phyloP scores from a whole-genome alignment of 2,329 filamentous ascomycete genomes.

The Fusarium penzigii region DNA sequence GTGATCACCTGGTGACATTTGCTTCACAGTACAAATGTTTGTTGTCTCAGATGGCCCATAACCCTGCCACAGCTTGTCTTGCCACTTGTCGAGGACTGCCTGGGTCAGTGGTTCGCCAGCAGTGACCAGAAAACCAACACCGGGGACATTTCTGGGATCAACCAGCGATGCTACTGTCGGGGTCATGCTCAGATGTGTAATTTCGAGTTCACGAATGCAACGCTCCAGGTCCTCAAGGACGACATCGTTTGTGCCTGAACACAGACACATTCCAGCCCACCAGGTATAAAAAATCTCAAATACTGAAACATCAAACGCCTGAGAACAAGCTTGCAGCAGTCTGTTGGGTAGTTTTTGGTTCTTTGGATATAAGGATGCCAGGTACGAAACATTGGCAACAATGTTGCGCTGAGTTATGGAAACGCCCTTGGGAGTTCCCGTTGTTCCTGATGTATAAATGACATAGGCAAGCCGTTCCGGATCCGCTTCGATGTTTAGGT shows the following conservation, averaged over 20 bases:
- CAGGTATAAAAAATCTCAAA: conserved; percentile 91
- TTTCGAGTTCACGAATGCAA: conserved; percentile 60
- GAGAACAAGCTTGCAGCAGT: conserved; percentile 81
- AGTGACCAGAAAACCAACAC: conserved; percentile 74
- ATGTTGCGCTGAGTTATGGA: conserved; percentile 76
- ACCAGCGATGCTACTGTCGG: conserved; percentile 82
- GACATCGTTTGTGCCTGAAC: conserved; percentile 71
- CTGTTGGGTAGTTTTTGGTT: conserved; percentile 44
- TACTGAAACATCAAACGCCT: conserved; percentile 84
- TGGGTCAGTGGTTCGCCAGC: conserved; percentile 79
- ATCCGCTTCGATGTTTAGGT: conserved; percentile 41
- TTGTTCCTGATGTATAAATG: conserved; percentile 83
- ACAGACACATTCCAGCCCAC: conserved; percentile 76
- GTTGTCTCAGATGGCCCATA: conserved; percentile 87
- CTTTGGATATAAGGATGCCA: conserved; percentile 67
- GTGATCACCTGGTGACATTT: conserved; percentile 57
- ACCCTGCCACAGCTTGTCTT: conserved; percentile 69
- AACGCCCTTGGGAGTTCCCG: conserved; percentile 78
- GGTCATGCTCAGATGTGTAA: conserved; percentile 84
- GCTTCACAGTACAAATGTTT: conserved; percentile 79
- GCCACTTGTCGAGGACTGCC: conserved; percentile 71
- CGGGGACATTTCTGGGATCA: conserved; percentile 65
- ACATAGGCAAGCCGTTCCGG: conserved; percentile 67
- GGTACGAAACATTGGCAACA: conserved; percentile 69
- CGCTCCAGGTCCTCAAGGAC: conserved; percentile 72